Evolutionary conservation across 352 stramenopile species (phyloP).

Genomic region (Hyaloperonospora brassicae): DNA sequence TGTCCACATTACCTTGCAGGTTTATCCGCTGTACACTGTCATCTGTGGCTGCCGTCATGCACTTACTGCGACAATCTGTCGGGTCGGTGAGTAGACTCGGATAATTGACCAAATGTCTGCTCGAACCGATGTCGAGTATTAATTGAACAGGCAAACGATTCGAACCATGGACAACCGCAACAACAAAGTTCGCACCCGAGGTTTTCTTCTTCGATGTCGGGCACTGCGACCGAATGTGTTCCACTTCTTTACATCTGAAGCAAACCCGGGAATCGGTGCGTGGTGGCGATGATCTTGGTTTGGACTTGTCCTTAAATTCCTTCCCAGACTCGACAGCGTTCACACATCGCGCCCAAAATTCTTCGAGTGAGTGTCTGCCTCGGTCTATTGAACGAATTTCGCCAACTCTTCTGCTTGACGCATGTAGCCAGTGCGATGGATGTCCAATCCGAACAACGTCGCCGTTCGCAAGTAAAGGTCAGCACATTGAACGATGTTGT

Average conservation of each 20-base stretch:
- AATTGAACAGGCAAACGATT: neutral
- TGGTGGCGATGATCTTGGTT: neutral
- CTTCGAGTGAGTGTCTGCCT: neutral
- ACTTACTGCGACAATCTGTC: neutral
- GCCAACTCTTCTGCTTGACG: neutral
- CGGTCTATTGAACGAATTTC: neutral
- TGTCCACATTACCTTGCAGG: neutral
- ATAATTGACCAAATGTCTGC: neutral
- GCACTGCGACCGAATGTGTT: neutral
- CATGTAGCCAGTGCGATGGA: neutral
- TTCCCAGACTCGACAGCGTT: neutral
- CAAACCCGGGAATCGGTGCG: neutral
- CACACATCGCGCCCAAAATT: neutral
- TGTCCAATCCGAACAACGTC: neutral
- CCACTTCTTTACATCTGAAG: neutral
- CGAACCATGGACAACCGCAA: neutral
- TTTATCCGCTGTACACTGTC: neutral
- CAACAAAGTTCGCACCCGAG: neutral
- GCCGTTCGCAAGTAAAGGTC: neutral
- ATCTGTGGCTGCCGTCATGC: neutral
- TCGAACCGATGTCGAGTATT: neutral
- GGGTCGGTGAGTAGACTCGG: neutral
- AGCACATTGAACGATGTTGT: too few relatives aligned
- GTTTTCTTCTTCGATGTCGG: neutral
- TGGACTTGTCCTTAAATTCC: neutral